Evolutionary conservation across 352 stramenopile species (phyloP), one percentile per base, ranked within the genome.

Genomic region (Globisporangium sylvaticum): DNA sequence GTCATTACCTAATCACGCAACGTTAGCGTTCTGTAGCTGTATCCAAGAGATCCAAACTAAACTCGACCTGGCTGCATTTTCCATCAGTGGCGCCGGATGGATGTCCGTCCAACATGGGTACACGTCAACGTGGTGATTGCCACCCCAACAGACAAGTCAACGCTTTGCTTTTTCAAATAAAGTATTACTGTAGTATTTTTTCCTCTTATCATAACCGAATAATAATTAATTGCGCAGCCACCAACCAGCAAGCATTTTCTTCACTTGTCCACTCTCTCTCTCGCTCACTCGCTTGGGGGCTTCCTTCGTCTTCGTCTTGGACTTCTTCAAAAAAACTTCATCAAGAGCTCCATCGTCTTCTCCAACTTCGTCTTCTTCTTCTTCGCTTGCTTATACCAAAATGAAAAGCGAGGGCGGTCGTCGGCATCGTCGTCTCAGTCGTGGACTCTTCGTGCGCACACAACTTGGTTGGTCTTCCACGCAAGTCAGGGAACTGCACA

Each of bases 171-270:
- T 18, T 31, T n/a, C 27, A 58, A 58, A 58, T 58, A 58, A 58
- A 58, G 52, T 58, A 58, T 32, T 58, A 58, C 52, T 58, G 52
- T 58, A 58, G 52, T 34, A 58, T 58, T 58, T 29, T 58, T 58
- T 58, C 52, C 27, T 58, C 52, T 34, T 34, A 58, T 34, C 52
- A 58, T 58, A 58, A 58, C 52, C 52, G 25, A 58, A 58, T 31
- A 34, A 56, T 56, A 56, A 50, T 50, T 50, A 50, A 50, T 50
- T 22, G 4, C 42, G 42, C n/a, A 56, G 50, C 12, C 14, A 4
- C 48, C 48, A 3, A 4, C 48, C 48, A 3, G 42, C 18, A 50
- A 22, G 42, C 42, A 50, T 50, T 50, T 50, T n/a, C 42, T 50
- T 10, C 42, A 22, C 18, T 50, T 20, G 37, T 50, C 22, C 42